A percentile compares a stretch with the other conserved stretches of the same genome.
phyloP scores from a whole-genome alignment of 192 early-diverging fungal species.

The Gonapodya prolifera region DNA sequence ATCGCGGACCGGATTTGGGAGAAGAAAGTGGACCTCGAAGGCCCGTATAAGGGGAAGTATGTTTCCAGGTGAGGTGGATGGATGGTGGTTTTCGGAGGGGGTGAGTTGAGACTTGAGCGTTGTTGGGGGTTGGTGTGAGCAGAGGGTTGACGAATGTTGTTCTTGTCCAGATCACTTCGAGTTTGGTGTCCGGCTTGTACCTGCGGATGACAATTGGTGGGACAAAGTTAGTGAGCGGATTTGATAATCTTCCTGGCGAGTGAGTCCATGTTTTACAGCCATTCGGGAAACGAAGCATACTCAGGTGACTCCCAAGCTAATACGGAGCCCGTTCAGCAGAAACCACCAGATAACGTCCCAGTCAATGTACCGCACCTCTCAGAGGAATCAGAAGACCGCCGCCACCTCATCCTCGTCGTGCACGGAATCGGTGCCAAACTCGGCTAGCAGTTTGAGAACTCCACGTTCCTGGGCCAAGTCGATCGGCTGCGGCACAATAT shows the following conservation, averaged over 20 bases:
- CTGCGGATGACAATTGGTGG: neutral
- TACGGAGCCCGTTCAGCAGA: no score
- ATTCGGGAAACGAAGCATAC: no score
- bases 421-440: slow-evolving; percentile 8
- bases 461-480: neutral
- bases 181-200: neutral
- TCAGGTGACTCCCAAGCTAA: no score
- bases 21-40: neutral
- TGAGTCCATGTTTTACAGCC: no score
- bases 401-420: slow-evolving; percentile 2
- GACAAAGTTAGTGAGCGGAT: neutral
- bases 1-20: neutral
- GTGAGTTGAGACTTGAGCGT: neutral
- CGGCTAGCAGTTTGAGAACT: neutral
- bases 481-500: neutral
- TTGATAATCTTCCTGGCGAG: neutral
- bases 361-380: no score
- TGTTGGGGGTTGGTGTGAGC: neutral
- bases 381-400: neutral
- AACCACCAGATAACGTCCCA: no score
- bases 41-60: neutral
- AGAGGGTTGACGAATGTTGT: no score
- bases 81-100: neutral
- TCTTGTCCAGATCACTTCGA: neutral
- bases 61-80: neutral